phyloP scores from a whole-genome alignment of 2,329 filamentous ascomycete species.

The Polytolypa hystricis region DNA sequence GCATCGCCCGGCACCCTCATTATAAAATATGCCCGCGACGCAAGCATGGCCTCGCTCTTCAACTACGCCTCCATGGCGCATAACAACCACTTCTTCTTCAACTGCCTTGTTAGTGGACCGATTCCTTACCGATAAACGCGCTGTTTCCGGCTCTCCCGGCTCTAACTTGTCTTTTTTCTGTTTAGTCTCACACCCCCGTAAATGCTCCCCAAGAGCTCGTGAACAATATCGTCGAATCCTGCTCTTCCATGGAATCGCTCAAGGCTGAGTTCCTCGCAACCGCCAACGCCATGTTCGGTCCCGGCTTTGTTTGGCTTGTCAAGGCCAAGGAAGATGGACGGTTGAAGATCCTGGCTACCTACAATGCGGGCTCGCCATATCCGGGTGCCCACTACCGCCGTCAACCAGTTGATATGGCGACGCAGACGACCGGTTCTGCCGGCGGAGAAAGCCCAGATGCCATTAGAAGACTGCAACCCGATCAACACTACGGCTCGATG shows the following conservation, averaged over 20 bases:
- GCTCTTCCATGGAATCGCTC: conserved; percentile 74
- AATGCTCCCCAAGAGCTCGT: conserved; percentile 46
- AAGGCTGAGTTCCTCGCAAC: conserved; percentile 68
- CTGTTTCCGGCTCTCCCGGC: conserved; percentile 64
- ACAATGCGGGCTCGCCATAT: conserved; percentile 83
- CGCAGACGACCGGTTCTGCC: conserved; percentile 20
- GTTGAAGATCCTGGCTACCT: conserved; percentile 68
- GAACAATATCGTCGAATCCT: conserved; percentile 54
- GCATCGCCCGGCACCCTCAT: conserved; percentile 55
- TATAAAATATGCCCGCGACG: conserved; percentile 66
- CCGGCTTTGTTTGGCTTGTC: conserved; percentile 94
- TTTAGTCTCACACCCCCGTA: too few relatives aligned
- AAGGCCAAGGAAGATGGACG: conserved; percentile 40
- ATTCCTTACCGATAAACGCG: conserved; percentile 19
- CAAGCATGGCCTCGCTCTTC: conserved; percentile 68
- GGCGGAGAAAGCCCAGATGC: conserved; percentile 12
- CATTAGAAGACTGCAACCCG: conserved; percentile 9
- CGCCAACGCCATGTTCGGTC: conserved; percentile 86
- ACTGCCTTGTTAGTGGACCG: conserved; percentile 29
- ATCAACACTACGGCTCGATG: conserved; percentile 14
- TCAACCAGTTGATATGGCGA: conserved; percentile 41
- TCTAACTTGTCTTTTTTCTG: conserved; percentile 13
- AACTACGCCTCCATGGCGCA: conserved; percentile 94
- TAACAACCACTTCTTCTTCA: conserved; percentile 61
- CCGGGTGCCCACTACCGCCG: conserved; percentile 71